These are phyloP conservation scores for Cladorrhinum sp. DNA, from an alignment of 2,329 filamentous ascomycete genomes.

Conservation along the genomic window DNA sequence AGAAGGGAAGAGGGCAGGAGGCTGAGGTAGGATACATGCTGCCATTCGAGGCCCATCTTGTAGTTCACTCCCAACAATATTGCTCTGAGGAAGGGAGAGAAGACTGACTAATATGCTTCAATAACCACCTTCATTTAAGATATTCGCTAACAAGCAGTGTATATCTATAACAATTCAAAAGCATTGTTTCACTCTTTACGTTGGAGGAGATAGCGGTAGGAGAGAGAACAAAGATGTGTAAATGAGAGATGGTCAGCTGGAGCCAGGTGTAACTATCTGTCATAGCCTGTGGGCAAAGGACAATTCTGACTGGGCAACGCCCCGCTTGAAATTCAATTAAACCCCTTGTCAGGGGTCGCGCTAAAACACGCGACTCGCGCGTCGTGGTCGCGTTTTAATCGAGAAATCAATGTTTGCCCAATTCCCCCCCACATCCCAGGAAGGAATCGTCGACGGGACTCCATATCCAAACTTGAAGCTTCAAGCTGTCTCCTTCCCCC, in stretches of 20 bases:
- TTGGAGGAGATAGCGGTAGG: not conserved
- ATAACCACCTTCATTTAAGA: no score
- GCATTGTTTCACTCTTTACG: no score
- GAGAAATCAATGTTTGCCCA: constrained; percentile 8
- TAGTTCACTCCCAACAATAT: no score
- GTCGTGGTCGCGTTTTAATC: constrained; percentile 24
- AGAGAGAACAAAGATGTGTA: not conserved
- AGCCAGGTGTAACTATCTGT: not conserved
- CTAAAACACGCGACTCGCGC: constrained; percentile 23
- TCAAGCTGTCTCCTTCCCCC: constrained; percentile 4
- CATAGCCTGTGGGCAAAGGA: not conserved
- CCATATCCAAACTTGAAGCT: not conserved
- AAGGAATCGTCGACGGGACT: not conserved
- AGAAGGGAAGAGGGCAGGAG: no score
- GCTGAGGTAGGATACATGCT: no score
- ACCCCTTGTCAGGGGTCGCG: constrained; percentile 23
- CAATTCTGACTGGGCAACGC: constrained; percentile 7
- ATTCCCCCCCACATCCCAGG: constrained; percentile 11
- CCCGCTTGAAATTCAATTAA: constrained; percentile 26
- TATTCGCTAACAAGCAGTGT: no score
- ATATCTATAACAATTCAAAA: no score
- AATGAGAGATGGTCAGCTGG: not conserved
- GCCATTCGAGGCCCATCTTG: no score
- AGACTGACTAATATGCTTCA: no score
- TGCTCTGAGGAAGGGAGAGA: no score